A percentile compares a stretch with the other conserved stretches of the same genome.
phyloP scores from a whole-genome alignment of 1,139 yeast genomes.

The Protomyces inouyei region DNA sequence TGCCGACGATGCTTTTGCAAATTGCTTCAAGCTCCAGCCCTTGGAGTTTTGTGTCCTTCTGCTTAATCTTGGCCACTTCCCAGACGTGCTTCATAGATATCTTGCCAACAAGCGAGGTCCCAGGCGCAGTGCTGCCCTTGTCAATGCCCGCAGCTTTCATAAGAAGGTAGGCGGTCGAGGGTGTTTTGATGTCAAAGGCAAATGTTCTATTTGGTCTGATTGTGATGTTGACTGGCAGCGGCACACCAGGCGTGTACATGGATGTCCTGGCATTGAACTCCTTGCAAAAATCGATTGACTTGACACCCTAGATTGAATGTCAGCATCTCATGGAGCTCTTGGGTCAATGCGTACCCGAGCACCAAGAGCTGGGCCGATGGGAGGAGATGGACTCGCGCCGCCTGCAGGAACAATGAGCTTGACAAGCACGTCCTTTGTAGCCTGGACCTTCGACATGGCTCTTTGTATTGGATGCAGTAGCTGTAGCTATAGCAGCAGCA shows the following conservation, averaged over 20 bases:
- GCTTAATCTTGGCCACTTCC: conserved; percentile 91
- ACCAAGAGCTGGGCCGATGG: conserved; percentile 98
- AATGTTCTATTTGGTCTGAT: conserved; percentile 92
- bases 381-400: conserved; percentile 98
- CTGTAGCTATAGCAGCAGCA: too few relatives aligned
- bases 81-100: conserved; percentile 82
- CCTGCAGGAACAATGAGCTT: conserved; percentile 97
- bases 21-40: conserved; percentile 66
- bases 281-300: conserved; percentile 96
- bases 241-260: conserved; percentile 73
- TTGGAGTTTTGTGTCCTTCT: conserved; percentile 73
- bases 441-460: conserved; percentile 24
- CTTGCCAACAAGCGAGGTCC: conserved; percentile 56
- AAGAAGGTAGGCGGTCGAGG: conserved; percentile 84
- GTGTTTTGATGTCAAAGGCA: conserved; percentile 79
- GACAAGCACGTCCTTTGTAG: conserved; percentile 52
- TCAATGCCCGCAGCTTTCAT: conserved; percentile 77
- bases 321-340: not conserved
- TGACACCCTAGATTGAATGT: conserved; percentile 56
- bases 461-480: too few relatives aligned
- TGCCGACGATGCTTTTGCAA: conserved; percentile 75
- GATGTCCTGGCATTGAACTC: conserved; percentile 98
- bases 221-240: conserved; percentile 78
- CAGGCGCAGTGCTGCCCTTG: conserved; percentile 61
- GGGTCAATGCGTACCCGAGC: conserved; percentile 50